Percentiles rank a stretch among this genome's conserved stretches.
Conservation (phyloP, 2,329 filamentous ascomycete species). For the Trichoderma sp. region DNA sequence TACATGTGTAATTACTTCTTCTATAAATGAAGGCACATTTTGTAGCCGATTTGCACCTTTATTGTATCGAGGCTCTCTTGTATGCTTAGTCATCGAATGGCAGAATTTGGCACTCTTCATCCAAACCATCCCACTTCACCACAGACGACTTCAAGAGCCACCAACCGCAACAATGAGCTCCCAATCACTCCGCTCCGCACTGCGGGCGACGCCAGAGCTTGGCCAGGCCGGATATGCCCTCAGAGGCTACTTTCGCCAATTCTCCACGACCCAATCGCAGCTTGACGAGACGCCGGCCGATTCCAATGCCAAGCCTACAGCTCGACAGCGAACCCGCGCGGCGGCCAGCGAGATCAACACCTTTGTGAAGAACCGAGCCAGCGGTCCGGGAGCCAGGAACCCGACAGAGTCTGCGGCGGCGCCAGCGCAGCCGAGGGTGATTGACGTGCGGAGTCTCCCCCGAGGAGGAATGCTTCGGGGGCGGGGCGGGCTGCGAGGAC, state of each 20-base stretch:
- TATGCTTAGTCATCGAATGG: slow-evolving; percentile 8
- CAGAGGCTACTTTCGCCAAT: slow-evolving; percentile 35
- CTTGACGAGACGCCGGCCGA: slow-evolving; percentile 29
- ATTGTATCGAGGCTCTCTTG: background rate
- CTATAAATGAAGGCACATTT: background rate
- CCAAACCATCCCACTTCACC: background rate
- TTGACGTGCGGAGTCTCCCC: slow-evolving; percentile 40
- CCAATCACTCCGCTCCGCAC: slow-evolving; percentile 38
- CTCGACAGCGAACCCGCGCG: slow-evolving; percentile 33
- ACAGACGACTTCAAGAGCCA: background rate
- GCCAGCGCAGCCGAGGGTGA: slow-evolving; percentile 32
- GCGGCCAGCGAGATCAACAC: slow-evolving; percentile 36
- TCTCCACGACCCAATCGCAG: slow-evolving; percentile 39
- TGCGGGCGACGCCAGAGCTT: slow-evolving; percentile 36
- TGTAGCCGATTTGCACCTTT: background rate
- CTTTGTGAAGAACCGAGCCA: slow-evolving; percentile 27
- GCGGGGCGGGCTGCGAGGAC: slow-evolving; percentile 27
- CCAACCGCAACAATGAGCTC: slow-evolving; percentile 35
- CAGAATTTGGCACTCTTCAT: slow-evolving; percentile 19
- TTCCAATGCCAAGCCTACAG: slow-evolving; percentile 20
- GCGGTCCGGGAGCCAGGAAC: background rate
- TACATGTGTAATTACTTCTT: no score
- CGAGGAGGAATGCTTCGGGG: slow-evolving; percentile 28
- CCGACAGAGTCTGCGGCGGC: slow-evolving; percentile 3
- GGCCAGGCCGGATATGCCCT: slow-evolving; percentile 32